Evolutionary conservation across 1,284 basidiomycete genomes (phyloP).

Genomic region (Cerrena zonata): DNA sequence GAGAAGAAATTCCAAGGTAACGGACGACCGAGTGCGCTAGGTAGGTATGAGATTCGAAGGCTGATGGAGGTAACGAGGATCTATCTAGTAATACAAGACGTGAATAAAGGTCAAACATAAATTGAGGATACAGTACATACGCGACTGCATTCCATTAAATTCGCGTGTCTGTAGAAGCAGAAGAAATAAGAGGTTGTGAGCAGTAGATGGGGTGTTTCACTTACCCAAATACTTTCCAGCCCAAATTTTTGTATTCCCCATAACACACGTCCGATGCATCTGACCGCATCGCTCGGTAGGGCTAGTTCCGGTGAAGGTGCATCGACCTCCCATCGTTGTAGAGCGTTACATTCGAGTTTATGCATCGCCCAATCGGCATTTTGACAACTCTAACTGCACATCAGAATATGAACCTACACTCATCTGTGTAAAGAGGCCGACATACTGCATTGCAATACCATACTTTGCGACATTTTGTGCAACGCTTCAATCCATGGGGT

Average conservation of each 20-base stretch:
- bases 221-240: slow-evolving; percentile 53
- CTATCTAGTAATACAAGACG: slow-evolving; percentile 37
- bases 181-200: slow-evolving; percentile 1
- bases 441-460: slow-evolving; percentile 70
- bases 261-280: slow-evolving; percentile 71
- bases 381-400: slow-evolving; percentile 60
- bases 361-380: slow-evolving; percentile 71
- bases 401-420: not conserved
- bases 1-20: slow-evolving; percentile 55
- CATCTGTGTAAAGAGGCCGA: not conserved
- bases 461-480: slow-evolving; percentile 62
- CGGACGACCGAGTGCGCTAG: slow-evolving; percentile 67
- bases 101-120: slow-evolving; percentile 5
- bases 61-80: slow-evolving; percentile 39
- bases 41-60: slow-evolving; percentile 55
- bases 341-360: slow-evolving; percentile 69
- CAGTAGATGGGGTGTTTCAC: slow-evolving; percentile 18
- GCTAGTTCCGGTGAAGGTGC: slow-evolving; percentile 43
- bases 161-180: slow-evolving; percentile 49
- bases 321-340: slow-evolving; percentile 50
- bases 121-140: slow-evolving; percentile 33
- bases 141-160: slow-evolving; percentile 69
- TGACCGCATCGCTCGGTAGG: slow-evolving; percentile 66
- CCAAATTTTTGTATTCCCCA: slow-evolving; percentile 61
- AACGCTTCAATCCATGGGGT: slow-evolving; percentile 48